Evolutionary conservation across 805 yeast genomes (phyloP), one percentile per base, ranked within the genome.

Genomic region (Hemisphaericaspora nanyangensis): DNA sequence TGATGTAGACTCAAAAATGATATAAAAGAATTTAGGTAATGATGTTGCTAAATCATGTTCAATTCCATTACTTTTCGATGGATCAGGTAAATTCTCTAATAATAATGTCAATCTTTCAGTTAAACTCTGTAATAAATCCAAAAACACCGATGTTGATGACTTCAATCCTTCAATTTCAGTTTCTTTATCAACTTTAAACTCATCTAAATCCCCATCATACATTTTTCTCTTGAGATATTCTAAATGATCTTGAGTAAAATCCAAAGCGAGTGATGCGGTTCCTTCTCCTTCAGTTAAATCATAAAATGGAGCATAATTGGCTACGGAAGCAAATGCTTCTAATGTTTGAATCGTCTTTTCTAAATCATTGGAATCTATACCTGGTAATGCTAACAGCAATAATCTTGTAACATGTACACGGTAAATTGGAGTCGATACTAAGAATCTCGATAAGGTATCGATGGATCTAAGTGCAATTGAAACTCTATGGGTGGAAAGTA

Each of bases 311-410:
- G 85, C 76, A 40, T 80, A 82, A 6, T 83, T 68, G 0, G 88
- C 81, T 17, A 82, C 75, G 0, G 86, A 70, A 8, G 86, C 82
- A 39, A 93, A 73, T 15, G 85, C 72, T 42, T 80, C 76, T 29
- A 90, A 61, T 0, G 95, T 75, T 37, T 78, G 73, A 12, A 80
- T 69, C 0, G 96, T 82, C 54, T 90, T 77, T 11, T 69, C 71
- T 35, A 88, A 70, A 58, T 93, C 99, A 55, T 90, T 93, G 0
- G 90, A 77, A 55, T 93, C 98, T 20, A 93, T 79, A 22, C 93
- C 96, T 0, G 89, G 85, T 6, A 89, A 57, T 2, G 82, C 65
- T 58, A 87, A 70, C 19, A 80, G 76, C 29, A 90, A 56, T 12
- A 93, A 65, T 38, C 95, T 76, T 0, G 95, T 78, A 10, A 88